Evolutionary conservation across 306 rosid genomes (phyloP).

Genomic region (Lotus japonicus): DNA sequence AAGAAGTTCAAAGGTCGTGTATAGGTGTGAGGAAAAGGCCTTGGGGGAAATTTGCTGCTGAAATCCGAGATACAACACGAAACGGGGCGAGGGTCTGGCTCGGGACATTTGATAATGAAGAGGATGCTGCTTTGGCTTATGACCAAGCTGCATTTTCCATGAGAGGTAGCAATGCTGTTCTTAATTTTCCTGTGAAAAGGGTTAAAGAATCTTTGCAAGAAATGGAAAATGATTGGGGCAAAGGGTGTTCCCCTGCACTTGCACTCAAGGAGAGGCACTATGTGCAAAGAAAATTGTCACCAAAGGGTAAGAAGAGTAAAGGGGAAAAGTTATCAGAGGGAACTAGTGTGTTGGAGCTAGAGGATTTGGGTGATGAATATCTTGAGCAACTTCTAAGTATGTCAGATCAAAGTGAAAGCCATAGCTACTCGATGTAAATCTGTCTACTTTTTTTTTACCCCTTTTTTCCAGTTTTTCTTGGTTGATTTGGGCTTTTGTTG

Average conservation of each 20-base stretch:
- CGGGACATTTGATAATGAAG: conserved; percentile 68
- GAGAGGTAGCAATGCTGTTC: conserved; percentile 33
- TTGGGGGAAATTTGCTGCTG: conserved; percentile 74
- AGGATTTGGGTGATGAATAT: conserved; percentile 60
- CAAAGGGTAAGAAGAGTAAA: neutral
- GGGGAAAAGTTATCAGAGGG: neutral
- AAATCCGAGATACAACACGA: conserved; percentile 62
- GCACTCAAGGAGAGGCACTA: conserved; percentile 40
- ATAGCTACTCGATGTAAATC: neutral
- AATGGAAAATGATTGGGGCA: conserved; percentile 1
- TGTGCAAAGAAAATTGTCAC: neutral
- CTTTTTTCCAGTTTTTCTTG: neutral
- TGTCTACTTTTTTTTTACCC: neutral
- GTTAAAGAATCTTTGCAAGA: conserved; percentile 13
- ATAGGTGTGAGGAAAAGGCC: conserved; percentile 61
- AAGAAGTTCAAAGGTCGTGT: neutral
- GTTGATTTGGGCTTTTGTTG: neutral
- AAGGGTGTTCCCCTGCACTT: conserved; percentile 46
- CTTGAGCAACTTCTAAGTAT: conserved; percentile 47
- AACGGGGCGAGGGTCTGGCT: conserved; percentile 70
- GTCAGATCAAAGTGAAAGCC: neutral
- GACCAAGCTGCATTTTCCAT: conserved; percentile 78
- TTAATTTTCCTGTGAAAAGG: conserved; percentile 21
- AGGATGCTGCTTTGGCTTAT: conserved; percentile 73
- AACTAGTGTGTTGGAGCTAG: conserved; percentile 28